These are phyloP conservation scores for Trichoderma polysporum DNA, from an alignment of 2,329 filamentous ascomycete genomes.

Conservation along the genomic window DNA sequence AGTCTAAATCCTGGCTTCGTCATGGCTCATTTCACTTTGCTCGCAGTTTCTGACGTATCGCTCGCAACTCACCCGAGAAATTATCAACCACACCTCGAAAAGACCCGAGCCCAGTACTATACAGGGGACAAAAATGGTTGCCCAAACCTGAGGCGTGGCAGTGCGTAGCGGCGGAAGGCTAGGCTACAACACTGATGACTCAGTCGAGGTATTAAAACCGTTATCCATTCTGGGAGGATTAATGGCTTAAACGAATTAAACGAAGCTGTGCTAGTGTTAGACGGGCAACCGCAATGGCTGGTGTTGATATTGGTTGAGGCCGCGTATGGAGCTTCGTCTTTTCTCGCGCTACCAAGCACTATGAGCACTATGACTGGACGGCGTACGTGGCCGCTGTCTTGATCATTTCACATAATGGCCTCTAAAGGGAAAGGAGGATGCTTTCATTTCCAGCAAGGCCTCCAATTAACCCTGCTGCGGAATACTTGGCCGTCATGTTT, in stretches of 20 bases:
- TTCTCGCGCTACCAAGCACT: background rate
- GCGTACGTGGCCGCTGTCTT: background rate
- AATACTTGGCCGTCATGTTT: background rate
- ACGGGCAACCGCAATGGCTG: background rate
- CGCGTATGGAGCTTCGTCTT: constrained; percentile 1
- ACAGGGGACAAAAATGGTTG: constrained; percentile 4
- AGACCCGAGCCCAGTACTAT: background rate
- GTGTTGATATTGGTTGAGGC: background rate
- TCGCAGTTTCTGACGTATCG: constrained; percentile 2
- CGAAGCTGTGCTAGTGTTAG: background rate
- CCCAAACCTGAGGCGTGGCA: constrained; percentile 17
- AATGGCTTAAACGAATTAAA: background rate
- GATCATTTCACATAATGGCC: background rate
- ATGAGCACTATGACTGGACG: background rate
- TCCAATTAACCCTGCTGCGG: constrained; percentile 11
- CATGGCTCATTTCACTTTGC: constrained; percentile 8
- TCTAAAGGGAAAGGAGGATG: background rate
- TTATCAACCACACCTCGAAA: constrained; percentile 1
- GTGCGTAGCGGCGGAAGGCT: constrained; percentile 18
- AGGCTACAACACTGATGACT: constrained; percentile 21
- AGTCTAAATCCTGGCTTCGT: constrained; percentile 14
- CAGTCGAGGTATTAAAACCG: constrained; percentile 4
- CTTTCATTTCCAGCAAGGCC: constrained; percentile 13
- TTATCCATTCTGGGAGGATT: background rate
- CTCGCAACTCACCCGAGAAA: background rate